A percentile compares a stretch with the other conserved stretches of the same genome.
Evolutionary conservation across 108 stramenopile species (phyloP).

Genomic region (Cyclotella distinguenda): DNA sequence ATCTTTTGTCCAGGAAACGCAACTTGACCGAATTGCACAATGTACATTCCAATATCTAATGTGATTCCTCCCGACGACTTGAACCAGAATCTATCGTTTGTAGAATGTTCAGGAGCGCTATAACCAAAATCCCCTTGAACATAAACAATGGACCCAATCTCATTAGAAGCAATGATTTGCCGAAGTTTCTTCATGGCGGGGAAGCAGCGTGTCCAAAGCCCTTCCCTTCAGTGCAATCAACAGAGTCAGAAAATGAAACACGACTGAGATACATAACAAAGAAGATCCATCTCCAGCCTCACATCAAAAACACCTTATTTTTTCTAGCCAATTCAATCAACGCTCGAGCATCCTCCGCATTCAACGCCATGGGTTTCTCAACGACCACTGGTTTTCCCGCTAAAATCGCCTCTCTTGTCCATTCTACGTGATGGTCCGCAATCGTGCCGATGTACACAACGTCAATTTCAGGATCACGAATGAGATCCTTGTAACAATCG

Average conservation of each 20-base stretch:
- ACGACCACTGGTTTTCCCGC: conserved; percentile 45
- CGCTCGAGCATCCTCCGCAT: conserved; percentile 11
- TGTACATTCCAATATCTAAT: conserved; percentile 57
- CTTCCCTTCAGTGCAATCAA: conserved; percentile 34
- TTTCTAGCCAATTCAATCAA: conserved; percentile 38
- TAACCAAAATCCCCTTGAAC: conserved; percentile 59
- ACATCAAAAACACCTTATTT: conserved; percentile 44
- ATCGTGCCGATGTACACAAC: conserved; percentile 63
- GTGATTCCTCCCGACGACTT: conserved; percentile 46
- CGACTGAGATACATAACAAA: neutral
- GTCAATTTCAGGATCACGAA: conserved; percentile 43
- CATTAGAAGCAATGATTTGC: conserved; percentile 33
- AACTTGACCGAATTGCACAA: conserved; percentile 48
- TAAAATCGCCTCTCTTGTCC: conserved; percentile 33
- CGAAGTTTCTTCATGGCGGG: conserved; percentile 55
- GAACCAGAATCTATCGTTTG: conserved; percentile 49
- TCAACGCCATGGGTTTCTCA: conserved; percentile 54
- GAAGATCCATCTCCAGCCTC: no score
- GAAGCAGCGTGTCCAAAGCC: conserved; percentile 61
- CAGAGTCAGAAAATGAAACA: neutral
- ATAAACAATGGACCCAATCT: conserved; percentile 49
- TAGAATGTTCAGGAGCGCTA: conserved; percentile 3
- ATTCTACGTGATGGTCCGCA: conserved; percentile 50
- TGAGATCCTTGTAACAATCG: conserved; percentile 39
- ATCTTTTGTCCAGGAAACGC: conserved; percentile 29